Evolutionary conservation across 2,329 filamentous ascomycete genomes (phyloP).

Genomic region (Diplodia mutila): DNA sequence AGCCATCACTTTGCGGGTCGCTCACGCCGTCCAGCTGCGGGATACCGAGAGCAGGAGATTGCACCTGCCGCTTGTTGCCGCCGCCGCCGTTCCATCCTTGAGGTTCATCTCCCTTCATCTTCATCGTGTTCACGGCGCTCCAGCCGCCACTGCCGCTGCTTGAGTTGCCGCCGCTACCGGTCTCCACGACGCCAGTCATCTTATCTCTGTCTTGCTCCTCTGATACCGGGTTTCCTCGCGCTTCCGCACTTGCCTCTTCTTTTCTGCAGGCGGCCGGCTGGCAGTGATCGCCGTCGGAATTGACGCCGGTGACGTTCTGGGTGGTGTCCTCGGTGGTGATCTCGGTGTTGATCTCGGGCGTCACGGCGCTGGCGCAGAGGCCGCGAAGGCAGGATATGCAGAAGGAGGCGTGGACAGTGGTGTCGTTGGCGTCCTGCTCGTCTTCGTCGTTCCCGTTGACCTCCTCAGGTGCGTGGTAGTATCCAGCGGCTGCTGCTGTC

Average conservation of each 20-base stretch:
- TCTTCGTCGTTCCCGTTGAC: background rate
- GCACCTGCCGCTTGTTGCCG: background rate
- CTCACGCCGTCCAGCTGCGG: background rate
- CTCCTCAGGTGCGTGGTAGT: background rate
- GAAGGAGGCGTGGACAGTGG: background rate
- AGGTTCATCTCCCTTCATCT: background rate
- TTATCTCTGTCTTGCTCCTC: background rate
- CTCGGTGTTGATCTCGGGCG: background rate
- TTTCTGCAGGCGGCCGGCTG: background rate
- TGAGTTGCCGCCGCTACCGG: background rate
- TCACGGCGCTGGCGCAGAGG: background rate
- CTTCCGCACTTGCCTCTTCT: background rate
- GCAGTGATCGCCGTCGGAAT: background rate
- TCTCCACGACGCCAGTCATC: background rate
- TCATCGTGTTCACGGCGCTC: background rate
- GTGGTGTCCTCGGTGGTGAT: too few relatives aligned
- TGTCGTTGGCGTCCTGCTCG: background rate
- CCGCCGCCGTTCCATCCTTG: background rate
- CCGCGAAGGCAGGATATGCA: slow-evolving; percentile 11
- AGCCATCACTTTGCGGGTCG: background rate
- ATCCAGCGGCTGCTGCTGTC: background rate
- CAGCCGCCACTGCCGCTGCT: background rate
- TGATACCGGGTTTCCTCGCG: background rate
- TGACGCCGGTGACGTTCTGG: background rate
- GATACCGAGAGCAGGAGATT: background rate